These are phyloP conservation scores for Lathyrus tuberosus DNA, from an alignment of 306 rosid genomes.

Conservation along the genomic window DNA sequence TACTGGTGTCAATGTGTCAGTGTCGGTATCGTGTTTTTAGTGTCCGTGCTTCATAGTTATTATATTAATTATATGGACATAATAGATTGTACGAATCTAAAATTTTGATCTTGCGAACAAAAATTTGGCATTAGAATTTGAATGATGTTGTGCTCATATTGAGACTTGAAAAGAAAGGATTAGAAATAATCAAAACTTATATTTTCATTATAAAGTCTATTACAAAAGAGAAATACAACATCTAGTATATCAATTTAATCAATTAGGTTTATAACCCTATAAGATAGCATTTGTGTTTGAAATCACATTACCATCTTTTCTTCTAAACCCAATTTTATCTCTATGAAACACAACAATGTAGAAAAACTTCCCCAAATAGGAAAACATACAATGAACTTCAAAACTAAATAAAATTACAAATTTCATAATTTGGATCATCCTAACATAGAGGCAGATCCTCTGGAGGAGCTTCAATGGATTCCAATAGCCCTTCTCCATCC, in stretches of 20 bases:
- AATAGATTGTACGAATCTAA: no score
- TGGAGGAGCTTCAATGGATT: conserved; percentile 79
- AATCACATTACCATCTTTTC: conserved; percentile 39
- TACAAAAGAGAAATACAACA: conserved; percentile 26
- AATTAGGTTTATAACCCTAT: conserved; percentile 9
- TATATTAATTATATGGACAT: no score
- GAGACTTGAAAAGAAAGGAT: no score
- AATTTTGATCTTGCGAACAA: no score
- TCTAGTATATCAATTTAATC: conserved; percentile 33
- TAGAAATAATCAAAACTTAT: conserved; percentile 15
- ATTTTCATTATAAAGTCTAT: conserved; percentile 30
- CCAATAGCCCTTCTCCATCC: conserved; percentile 71
- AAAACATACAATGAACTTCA: conserved; percentile 41
- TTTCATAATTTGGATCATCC: conserved; percentile 14
- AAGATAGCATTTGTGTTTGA: conserved; percentile 34
- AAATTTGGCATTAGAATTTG: no score
- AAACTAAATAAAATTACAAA: conserved; percentile 33
- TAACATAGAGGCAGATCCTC: conserved; percentile 78
- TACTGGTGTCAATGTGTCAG: no score
- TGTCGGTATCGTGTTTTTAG: no score
- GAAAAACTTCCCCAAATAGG: conserved; percentile 44
- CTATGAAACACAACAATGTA: conserved; percentile 32
- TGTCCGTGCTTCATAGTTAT: no score
- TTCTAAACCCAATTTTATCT: conserved; percentile 30
- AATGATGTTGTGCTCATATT: no score